Evolutionary conservation across 371 early-diverging fungal genomes (phyloP).

Genomic region (Mortierella sp.): DNA sequence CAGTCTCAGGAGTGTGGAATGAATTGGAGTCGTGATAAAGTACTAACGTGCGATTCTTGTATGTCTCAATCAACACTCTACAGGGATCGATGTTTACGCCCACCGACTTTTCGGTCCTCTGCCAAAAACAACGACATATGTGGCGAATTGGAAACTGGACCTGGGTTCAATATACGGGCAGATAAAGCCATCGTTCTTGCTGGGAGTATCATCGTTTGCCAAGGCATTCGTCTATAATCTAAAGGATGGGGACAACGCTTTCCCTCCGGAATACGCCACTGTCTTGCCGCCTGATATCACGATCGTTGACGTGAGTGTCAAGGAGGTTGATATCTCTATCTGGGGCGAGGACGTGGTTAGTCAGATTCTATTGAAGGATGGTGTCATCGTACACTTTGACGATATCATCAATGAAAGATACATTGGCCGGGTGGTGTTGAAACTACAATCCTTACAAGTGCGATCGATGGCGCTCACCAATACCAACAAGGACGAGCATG

Average conservation of each 20-base stretch:
- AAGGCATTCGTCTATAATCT: conserved; percentile 76
- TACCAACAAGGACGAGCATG: conserved; percentile 16
- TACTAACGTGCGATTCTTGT: too few relatives aligned
- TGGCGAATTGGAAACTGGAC: conserved; percentile 79
- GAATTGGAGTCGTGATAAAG: too few relatives aligned
- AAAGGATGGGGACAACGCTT: conserved; percentile 78
- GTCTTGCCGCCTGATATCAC: conserved; percentile 71
- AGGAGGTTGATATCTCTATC: conserved; percentile 70
- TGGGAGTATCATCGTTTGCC: conserved; percentile 66
- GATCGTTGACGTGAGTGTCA: conserved; percentile 67
- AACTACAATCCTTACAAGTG: conserved; percentile 68
- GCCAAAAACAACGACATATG: conserved; percentile 76
- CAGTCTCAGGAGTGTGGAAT: too few relatives aligned
- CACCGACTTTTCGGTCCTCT: conserved; percentile 83
- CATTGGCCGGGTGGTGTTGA: conserved; percentile 65
- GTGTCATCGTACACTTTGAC: conserved; percentile 71
- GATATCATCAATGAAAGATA: conserved; percentile 73
- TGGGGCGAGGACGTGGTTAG: conserved; percentile 71
- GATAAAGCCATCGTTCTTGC: conserved; percentile 71
- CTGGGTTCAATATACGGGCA: conserved; percentile 78
- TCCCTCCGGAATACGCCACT: conserved; percentile 62
- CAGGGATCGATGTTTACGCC: conserved; percentile 69
- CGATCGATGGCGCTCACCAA: conserved; percentile 63
- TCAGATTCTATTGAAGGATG: conserved; percentile 65
- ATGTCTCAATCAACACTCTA: too few relatives aligned